Conservation (phyloP, 2,329 filamentous ascomycete genomes). For the Colletotrichum gloeosporioides region DNA sequence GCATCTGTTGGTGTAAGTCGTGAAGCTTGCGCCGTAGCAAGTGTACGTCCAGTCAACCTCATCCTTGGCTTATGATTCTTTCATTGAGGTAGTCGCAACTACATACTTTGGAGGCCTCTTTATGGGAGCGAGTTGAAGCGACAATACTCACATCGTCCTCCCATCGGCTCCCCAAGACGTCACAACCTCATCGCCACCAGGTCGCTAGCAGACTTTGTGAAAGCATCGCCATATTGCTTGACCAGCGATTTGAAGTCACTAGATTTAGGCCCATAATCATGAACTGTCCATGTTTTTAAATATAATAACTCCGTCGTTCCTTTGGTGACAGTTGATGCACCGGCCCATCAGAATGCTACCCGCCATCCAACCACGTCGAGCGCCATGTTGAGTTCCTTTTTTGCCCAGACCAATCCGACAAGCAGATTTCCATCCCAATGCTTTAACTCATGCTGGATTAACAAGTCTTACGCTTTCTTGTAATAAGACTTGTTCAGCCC, state of each 20-base stretch:
- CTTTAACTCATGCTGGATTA: accelerated
- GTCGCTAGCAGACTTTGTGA: not conserved
- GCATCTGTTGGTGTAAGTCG: too few relatives aligned
- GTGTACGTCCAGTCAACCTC: too few relatives aligned
- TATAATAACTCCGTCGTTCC: not conserved
- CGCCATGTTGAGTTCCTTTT: not conserved
- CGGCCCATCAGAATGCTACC: not conserved
- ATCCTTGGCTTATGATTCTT: too few relatives aligned
- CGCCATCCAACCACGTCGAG: not conserved
- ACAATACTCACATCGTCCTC: too few relatives aligned
- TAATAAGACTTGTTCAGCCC: slow-evolving; percentile 12
- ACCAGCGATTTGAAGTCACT: not conserved
- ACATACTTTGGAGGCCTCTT: too few relatives aligned
- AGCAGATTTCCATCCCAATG: not conserved
- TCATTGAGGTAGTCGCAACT: too few relatives aligned
- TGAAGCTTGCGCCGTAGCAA: too few relatives aligned
- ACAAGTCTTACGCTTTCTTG: not conserved
- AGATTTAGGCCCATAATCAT: not conserved
- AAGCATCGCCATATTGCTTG: not conserved
- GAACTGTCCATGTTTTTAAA: not conserved
- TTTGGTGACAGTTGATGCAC: not conserved
- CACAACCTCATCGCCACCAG: not conserved
- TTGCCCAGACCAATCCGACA: not conserved
- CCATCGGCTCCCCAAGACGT: too few relatives aligned
- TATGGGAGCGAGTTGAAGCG: too few relatives aligned